These are phyloP conservation scores for Cyclostephanos invisitatus DNA, from an alignment of 108 stramenopile genomes.

Conservation along the genomic window DNA sequence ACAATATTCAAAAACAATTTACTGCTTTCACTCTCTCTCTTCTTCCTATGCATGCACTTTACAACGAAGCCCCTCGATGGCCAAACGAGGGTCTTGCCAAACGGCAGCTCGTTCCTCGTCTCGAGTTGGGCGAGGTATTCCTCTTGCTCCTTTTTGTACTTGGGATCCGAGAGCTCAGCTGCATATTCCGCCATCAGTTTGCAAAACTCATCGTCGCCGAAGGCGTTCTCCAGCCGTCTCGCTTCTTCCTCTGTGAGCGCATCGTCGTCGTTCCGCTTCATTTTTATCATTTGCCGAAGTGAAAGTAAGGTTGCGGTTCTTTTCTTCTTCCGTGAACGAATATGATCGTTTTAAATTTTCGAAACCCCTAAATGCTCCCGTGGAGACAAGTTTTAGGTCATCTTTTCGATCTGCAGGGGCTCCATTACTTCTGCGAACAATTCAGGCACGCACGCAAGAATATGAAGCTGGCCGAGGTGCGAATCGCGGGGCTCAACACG, in stretches of 20 bases:
- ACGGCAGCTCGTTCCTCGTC: constrained; percentile 52
- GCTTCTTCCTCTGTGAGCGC: constrained; percentile 37
- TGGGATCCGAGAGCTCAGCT: constrained; percentile 59
- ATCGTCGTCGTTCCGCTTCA: constrained; percentile 13
- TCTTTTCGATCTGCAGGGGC: too few relatives aligned
- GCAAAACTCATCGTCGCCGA: constrained; percentile 58
- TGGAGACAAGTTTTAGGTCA: too few relatives aligned
- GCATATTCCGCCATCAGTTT: constrained; percentile 63
- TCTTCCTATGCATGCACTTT: constrained; percentile 50
- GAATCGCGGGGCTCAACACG: too few relatives aligned
- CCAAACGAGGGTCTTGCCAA: constrained; percentile 50
- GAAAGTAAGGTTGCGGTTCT: too few relatives aligned
- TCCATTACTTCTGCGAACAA: too few relatives aligned
- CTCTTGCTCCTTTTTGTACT: constrained; percentile 60
- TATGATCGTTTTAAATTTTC: too few relatives aligned
- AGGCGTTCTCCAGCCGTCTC: constrained; percentile 44
- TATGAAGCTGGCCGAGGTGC: too few relatives aligned
- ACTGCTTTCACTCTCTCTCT: constrained; percentile 1
- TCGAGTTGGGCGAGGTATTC: constrained; percentile 58
- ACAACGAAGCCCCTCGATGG: constrained; percentile 55
- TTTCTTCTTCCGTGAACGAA: too few relatives aligned
- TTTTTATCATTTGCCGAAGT: too few relatives aligned
- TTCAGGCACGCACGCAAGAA: too few relatives aligned
- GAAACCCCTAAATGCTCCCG: too few relatives aligned
- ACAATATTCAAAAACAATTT: constrained; percentile 69